Conservation (phyloP, 2,329 filamentous ascomycete species). For the Dactylellina leptospora region DNA sequence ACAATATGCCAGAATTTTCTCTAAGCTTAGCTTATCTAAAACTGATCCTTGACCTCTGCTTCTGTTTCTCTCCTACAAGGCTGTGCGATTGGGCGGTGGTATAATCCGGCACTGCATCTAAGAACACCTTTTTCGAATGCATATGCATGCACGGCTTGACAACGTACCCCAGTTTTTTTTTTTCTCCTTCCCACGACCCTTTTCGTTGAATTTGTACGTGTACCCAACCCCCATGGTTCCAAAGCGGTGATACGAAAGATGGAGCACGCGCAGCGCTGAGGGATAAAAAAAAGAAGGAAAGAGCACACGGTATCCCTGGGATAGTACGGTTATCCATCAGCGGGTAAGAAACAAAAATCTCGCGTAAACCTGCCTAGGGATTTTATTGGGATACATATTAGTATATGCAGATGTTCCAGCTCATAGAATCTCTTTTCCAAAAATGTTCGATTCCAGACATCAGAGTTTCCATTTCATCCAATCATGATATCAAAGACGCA, state of each 20-base stretch:
- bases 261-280: constrained; percentile 15
- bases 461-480: too few relatives aligned
- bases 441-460: too few relatives aligned
- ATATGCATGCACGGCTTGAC: constrained; percentile 47
- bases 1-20: neutral
- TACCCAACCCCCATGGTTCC: constrained; percentile 15
- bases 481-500: neutral
- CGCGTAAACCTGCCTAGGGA: constrained; percentile 6
- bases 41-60: constrained; percentile 9
- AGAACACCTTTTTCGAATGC: too few relatives aligned
- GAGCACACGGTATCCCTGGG: constrained; percentile 7
- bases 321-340: neutral
- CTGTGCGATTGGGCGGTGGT: constrained; percentile 23
- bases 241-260: constrained; percentile 15
- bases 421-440: too few relatives aligned
- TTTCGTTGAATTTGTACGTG: neutral
- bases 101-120: constrained; percentile 4
- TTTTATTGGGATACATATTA: too few relatives aligned
- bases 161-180: constrained; percentile 48
- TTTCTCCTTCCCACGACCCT: neutral
- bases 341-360: neutral
- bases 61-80: too few relatives aligned
- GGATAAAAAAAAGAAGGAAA: too few relatives aligned
- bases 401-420: too few relatives aligned
- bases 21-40: constrained; percentile 27